Evolutionary conservation across 331 rosid species (phyloP), one percentile per base, ranked within the genome.

Genomic region (Rhamnella rubrinervis): DNA sequence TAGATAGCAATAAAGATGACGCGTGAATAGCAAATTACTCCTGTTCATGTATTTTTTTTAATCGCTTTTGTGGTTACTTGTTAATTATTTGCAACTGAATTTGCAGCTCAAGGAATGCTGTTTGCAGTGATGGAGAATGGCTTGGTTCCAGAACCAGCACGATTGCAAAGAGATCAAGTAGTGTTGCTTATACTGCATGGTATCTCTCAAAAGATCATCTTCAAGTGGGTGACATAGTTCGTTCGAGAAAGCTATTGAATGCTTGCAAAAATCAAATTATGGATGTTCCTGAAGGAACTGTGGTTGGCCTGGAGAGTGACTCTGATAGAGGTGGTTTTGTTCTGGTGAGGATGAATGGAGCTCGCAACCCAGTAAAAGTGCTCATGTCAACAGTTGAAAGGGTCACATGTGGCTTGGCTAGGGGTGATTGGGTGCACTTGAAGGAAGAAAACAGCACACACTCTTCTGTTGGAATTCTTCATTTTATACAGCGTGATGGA

Each of bases 361-460:
- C 17, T 1, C 75, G 60, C 61, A 82, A 67, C 59, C 83, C 80
- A 56, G 69, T 78, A 25, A 82, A 74, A 67, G 81, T 78, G 23
- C 70, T 55, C 38, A 52, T 59, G 23, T 71, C 81, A 10, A 66
- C 83, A 21, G 62, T 82, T 19, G 73, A 82, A 63, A 78, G 83
- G 70, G 76, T 82, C 47, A 71, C 81, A 35, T 59, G 35, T 46
- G 72, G 75, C 63, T 71, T 75, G 23, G 65, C 81, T 3, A 41
- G 26, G 19, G 83, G 81, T 44, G 81, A 78, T 78, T 78, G 83
- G 86, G 86, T 82, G 66, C 18, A n/a, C 50, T 63, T 82, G 73
- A 63, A 47, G 66, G 83, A 31, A 46, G 74, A 66, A 51, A 35
- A 20, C 12, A 9, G 40, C 60, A 71, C 38, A 67, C 83, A 78